phyloP scores from a whole-genome alignment of 352 stramenopile species.

The Globisporangium splendens region DNA sequence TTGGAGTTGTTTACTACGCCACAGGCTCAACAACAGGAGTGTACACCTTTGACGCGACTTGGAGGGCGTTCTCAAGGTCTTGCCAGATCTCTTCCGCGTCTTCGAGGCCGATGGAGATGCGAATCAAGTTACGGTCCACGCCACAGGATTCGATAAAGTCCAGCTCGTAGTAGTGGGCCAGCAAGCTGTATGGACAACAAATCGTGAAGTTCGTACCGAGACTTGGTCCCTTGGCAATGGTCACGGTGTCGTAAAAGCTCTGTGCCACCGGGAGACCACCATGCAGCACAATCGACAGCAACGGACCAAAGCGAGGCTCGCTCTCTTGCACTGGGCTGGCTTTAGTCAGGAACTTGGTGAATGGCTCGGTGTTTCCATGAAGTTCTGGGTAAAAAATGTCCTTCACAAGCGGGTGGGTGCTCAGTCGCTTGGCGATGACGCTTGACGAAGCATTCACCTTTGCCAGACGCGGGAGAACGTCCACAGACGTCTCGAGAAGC shows the following conservation, averaged over 20 bases:
- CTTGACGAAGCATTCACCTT: slow-evolving; percentile 81
- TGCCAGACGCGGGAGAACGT: slow-evolving; percentile 70
- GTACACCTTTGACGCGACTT: slow-evolving; percentile 16
- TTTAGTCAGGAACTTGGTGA: slow-evolving; percentile 51
- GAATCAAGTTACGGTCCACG: slow-evolving; percentile 89
- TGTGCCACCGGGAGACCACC: slow-evolving; percentile 58
- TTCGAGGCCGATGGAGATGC: slow-evolving; percentile 91
- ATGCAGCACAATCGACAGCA: slow-evolving; percentile 87
- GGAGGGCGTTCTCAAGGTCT: slow-evolving; percentile 51
- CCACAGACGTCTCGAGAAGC: slow-evolving; percentile 45
- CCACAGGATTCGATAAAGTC: slow-evolving; percentile 89
- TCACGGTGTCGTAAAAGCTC: slow-evolving; percentile 88
- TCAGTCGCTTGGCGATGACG: slow-evolving; percentile 65
- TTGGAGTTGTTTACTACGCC: neutral
- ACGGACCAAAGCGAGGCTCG: slow-evolving; percentile 69
- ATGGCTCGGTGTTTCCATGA: slow-evolving; percentile 44
- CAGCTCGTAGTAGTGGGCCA: slow-evolving; percentile 92
- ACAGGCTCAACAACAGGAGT: neutral
- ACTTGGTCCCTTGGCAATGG: slow-evolving; percentile 82
- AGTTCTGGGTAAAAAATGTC: slow-evolving; percentile 84
- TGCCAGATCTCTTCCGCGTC: slow-evolving; percentile 69
- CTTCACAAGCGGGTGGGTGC: slow-evolving; percentile 74
- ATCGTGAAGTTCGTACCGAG: slow-evolving; percentile 95
- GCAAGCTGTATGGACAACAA: slow-evolving; percentile 89
- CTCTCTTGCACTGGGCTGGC: slow-evolving; percentile 9